Conservation (phyloP, 1,139 yeast genomes). For the Wickerhamomyces sp. region DNA sequence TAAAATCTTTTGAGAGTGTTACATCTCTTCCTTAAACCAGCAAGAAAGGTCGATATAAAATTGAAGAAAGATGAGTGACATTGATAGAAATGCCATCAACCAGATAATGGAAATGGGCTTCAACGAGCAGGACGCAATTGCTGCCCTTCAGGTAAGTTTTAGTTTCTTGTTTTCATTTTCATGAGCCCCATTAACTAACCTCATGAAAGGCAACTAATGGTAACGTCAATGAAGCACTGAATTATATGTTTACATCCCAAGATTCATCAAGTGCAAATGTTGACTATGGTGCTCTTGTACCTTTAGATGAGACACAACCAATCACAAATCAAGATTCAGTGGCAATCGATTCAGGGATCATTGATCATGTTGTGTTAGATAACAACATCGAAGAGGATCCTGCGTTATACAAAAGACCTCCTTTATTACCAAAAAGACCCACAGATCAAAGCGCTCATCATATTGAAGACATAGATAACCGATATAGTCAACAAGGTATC, state of each 20-base stretch:
- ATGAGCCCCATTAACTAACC: neutral
- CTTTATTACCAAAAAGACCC: constrained; percentile 11
- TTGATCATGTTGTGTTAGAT: neutral
- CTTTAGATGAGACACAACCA: neutral
- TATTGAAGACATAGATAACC: neutral
- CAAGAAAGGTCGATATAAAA: too few species aligned
- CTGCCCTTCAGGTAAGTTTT: constrained; percentile 26
- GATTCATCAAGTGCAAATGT: constrained; percentile 17
- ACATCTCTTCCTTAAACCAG: too few species aligned
- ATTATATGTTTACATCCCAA: constrained; percentile 43
- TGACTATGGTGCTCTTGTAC: neutral
- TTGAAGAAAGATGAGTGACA: neutral
- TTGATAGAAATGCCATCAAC: constrained; percentile 19
- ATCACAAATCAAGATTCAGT: neutral
- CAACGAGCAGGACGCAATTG: constrained; percentile 32
- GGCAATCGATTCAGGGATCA: neutral
- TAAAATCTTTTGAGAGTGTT: too few species aligned
- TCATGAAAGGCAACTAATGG: constrained; percentile 4
- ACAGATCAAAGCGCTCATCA: constrained; percentile 3
- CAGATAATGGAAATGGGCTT: constrained; percentile 63
- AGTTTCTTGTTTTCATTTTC: neutral
- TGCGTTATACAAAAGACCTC: neutral
- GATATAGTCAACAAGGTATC: neutral
- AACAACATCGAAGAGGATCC: too few species aligned
- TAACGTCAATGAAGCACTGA: constrained; percentile 49